A percentile compares a stretch with the other conserved stretches of the same genome.
Conservation (phyloP, 495 filamentous ascomycete genomes). For the Lindgomyces ingoldianus region DNA sequence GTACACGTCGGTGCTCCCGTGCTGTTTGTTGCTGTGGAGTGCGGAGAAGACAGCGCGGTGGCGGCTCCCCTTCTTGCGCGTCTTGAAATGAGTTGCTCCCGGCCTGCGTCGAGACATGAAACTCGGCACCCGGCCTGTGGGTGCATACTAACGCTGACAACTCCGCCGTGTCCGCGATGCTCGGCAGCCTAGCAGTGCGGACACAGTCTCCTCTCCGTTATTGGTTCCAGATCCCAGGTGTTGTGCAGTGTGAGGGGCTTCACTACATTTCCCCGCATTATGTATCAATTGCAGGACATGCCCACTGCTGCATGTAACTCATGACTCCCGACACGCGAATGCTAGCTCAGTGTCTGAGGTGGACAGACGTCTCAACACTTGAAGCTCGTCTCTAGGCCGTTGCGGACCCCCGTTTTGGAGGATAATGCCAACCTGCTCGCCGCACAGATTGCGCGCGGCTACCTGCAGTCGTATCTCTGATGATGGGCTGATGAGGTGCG, state of each 20-base stretch:
- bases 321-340: background rate
- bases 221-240: background rate
- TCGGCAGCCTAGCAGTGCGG: background rate
- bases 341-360: background rate
- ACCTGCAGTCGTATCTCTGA: background rate
- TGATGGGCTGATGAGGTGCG: slow-evolving; percentile 11
- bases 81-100: background rate
- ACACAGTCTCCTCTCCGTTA: background rate
- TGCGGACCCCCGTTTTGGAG: background rate
- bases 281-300: no score
- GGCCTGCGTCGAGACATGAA: slow-evolving; percentile 1
- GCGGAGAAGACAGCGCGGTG: no score
- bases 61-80: background rate
- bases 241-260: slow-evolving; percentile 16
- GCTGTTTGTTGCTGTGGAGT: slow-evolving; percentile 3
- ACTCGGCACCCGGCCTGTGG: slow-evolving; percentile 2
- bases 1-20: no score
- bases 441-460: slow-evolving; percentile 7
- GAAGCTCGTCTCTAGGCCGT: background rate
- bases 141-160: slow-evolving; percentile 5
- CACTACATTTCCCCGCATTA: slow-evolving; percentile 28
- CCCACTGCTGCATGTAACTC: background rate
- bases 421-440: background rate
- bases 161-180: slow-evolving; percentile 12
- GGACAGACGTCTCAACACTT: background rate